Evolutionary conservation across 495 filamentous ascomycete genomes (phyloP), one percentile per base, ranked within the genome.

Genomic region (Xylaria palmicola): DNA sequence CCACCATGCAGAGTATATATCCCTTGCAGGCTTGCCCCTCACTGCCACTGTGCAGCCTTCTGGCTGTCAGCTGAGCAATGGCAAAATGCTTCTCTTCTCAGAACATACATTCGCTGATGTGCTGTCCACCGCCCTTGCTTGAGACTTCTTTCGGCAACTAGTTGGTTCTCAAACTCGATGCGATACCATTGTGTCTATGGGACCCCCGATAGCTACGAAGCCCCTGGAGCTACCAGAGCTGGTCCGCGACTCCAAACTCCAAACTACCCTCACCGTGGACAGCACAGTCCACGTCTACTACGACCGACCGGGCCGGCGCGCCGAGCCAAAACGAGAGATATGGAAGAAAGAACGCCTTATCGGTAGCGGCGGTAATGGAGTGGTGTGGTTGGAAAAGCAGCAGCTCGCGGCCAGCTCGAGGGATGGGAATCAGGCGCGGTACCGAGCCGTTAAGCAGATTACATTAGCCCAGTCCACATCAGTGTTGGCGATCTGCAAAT

Each of bases 341-440:
- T 76, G 75, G 74, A 51, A 55, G 56, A 60, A 60, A 24, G 39
- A 68, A 15, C 59, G 41, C 44, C 34, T 34, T 47, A 54, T 78
- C 17, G 75, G 74, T 12, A 36, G 45, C 22, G 74, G 74, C 15
- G 64, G 60, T 10, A 69, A 52, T 53, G 75, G 77, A 12, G 62
- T 40, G 3, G 75, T 79, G 3, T 77, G 72, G 70, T 62, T 77
- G 10, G 68, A 79, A 55, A 63, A 52, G 30, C 68, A 52, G 30
- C 68, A 64, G 36, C 57, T 61, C 9, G 56, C 32, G 24, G 36
- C 50, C 30, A 69, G 68, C 29, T 32, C 26, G 19, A 6, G 9
- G 1, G 13, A 49, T 13, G 45, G 27, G 61, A 10, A 64, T 51
- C 29, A 60, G 66, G 22, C 62, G 30, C 13, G 63, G 24, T 29